phyloP scores from a whole-genome alignment of 2,329 filamentous ascomycete species.

The Lachnellula hyalina region DNA sequence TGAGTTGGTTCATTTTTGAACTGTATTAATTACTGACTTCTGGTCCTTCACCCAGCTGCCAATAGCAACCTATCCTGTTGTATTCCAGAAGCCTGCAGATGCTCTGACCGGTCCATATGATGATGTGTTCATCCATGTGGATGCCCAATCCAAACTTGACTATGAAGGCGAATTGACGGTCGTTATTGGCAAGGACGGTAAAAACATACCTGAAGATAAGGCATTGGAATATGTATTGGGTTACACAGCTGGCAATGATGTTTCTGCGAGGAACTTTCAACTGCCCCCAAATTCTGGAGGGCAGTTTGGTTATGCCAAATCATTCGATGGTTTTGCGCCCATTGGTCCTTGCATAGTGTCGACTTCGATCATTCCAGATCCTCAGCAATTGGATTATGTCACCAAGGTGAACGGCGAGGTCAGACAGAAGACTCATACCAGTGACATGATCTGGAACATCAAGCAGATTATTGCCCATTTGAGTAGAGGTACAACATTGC shows the following conservation, averaged over 20 bases:
- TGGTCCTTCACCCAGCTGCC: constrained; percentile 33
- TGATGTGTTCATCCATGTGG: constrained; percentile 40
- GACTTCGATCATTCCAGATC: constrained; percentile 7
- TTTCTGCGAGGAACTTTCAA: constrained; percentile 48
- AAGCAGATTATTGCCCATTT: constrained; percentile 40
- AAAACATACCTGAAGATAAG: constrained; percentile 17
- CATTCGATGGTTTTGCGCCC: constrained; percentile 40
- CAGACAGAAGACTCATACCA: constrained; percentile 36
- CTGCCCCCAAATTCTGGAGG: constrained; percentile 41
- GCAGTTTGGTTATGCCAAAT: constrained; percentile 41
- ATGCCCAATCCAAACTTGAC: constrained; percentile 40
- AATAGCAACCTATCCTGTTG: constrained; percentile 43
- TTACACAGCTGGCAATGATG: constrained; percentile 49
- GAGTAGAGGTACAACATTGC: constrained; percentile 43
- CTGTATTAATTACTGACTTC: constrained; percentile 41
- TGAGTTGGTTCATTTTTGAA: not conserved
- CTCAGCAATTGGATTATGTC: constrained; percentile 22
- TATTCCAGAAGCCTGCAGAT: constrained; percentile 45
- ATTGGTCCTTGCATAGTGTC: constrained; percentile 38
- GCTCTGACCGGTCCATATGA: constrained; percentile 34
- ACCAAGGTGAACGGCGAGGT: constrained; percentile 41
- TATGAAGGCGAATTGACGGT: constrained; percentile 43
- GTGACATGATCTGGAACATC: constrained; percentile 45
- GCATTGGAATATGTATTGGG: constrained; percentile 11
- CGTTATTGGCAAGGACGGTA: constrained; percentile 44